A percentile compares a stretch with the other conserved stretches of the same genome.
phyloP scores from a whole-genome alignment of 108 stramenopile species.

The Asterionellopsis glacialis region DNA sequence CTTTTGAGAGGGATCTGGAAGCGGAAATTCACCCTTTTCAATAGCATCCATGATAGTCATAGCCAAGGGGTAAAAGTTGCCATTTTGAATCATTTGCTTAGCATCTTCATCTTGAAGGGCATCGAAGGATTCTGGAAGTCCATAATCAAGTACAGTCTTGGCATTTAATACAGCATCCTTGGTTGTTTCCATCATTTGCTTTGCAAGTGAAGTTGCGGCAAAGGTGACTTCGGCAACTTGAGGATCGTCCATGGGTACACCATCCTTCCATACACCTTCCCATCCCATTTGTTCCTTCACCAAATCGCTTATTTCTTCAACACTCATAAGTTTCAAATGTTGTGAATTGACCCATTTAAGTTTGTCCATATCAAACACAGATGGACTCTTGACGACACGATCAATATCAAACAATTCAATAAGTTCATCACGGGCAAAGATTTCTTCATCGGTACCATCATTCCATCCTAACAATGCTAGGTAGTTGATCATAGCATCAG shows the following conservation, averaged over 20 bases:
- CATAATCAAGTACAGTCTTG: slow-evolving; percentile 74
- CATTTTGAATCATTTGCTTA: slow-evolving; percentile 65
- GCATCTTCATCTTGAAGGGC: slow-evolving; percentile 66
- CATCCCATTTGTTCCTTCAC: slow-evolving; percentile 71
- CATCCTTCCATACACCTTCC: slow-evolving; percentile 52
- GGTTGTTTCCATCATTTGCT: slow-evolving; percentile 90
- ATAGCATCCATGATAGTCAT: slow-evolving; percentile 44
- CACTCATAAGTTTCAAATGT: slow-evolving; percentile 72
- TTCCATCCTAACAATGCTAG: slow-evolving; percentile 95
- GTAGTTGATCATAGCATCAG: slow-evolving; percentile 96
- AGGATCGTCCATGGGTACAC: slow-evolving; percentile 22
- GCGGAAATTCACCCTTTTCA: slow-evolving; percentile 50
- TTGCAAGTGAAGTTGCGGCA: slow-evolving; percentile 75
- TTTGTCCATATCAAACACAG: slow-evolving; percentile 96
- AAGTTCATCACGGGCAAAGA: slow-evolving; percentile 92
- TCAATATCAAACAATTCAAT: slow-evolving; percentile 90
- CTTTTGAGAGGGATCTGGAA: slow-evolving; percentile 46
- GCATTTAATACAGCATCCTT: slow-evolving; percentile 84
- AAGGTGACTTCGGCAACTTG: slow-evolving; percentile 48
- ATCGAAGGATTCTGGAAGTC: slow-evolving; percentile 57
- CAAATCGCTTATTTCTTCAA: slow-evolving; percentile 55
- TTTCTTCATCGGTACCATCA: slow-evolving; percentile 96
- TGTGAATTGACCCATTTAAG: slow-evolving; percentile 95
- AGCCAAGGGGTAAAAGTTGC: slow-evolving; percentile 74
- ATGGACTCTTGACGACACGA: slow-evolving; percentile 91